Percentiles rank a stretch among this genome's conserved stretches.
phyloP scores from a whole-genome alignment of 306 rosid genomes.

The Vachellia collinsii region DNA sequence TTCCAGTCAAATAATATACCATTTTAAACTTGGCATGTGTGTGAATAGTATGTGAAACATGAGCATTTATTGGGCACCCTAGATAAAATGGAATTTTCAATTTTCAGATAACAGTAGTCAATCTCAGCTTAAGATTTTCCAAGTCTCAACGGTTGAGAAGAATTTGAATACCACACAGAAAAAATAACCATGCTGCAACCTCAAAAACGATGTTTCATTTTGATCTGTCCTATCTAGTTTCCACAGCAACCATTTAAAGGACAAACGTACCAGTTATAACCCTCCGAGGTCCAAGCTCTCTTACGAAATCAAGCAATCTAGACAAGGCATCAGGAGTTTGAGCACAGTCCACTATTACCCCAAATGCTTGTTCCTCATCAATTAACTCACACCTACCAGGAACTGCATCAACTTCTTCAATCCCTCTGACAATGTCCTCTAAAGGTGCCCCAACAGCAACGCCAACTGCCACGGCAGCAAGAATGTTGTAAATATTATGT shows the following conservation, averaged over 20 bases:
- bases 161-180: neutral
- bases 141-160: neutral
- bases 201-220: slow-evolving; percentile 19
- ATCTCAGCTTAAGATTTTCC: neutral
- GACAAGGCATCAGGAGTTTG: slow-evolving; percentile 89
- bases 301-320: slow-evolving; percentile 84
- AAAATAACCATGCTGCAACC: slow-evolving; percentile 28
- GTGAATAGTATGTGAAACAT: neutral
- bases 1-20: neutral
- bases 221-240: slow-evolving; percentile 10
- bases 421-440: slow-evolving; percentile 95
- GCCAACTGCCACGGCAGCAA: slow-evolving; percentile 94
- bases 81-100: slow-evolving; percentile 4
- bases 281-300: slow-evolving; percentile 94
- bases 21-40: slow-evolving; percentile 14
- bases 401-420: slow-evolving; percentile 97
- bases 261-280: slow-evolving; percentile 74
- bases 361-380: slow-evolving; percentile 95
- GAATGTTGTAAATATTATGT: slow-evolving; percentile 88
- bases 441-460: slow-evolving; percentile 97
- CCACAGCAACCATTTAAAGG: slow-evolving; percentile 24
- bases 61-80: neutral
- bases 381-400: slow-evolving; percentile 94
- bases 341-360: slow-evolving; percentile 97
- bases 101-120: slow-evolving; percentile 4